phyloP scores from a whole-genome alignment of 805 yeast species.

The Sugiyamaella qingdaonensis region DNA sequence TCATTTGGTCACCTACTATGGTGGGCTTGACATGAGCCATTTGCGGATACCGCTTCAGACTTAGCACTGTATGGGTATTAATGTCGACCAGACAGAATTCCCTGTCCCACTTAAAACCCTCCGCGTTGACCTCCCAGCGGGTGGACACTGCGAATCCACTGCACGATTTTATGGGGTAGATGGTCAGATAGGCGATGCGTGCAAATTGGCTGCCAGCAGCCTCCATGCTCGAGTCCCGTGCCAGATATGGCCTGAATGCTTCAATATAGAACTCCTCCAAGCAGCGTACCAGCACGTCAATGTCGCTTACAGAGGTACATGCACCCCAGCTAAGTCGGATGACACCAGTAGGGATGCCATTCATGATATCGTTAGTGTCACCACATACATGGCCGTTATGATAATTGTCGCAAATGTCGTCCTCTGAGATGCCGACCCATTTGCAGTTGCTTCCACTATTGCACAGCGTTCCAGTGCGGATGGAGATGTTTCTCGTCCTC shows the following conservation, averaged over 20 bases:
- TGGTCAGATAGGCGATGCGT: slow-evolving; percentile 25
- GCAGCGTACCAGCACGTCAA: slow-evolving; percentile 30
- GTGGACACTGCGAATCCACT: slow-evolving; percentile 30
- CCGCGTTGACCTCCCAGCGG: slow-evolving; percentile 30
- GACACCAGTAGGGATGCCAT: slow-evolving; percentile 40
- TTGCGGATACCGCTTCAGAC: slow-evolving; percentile 33
- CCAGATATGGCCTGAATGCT: neutral
- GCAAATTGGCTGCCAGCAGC: neutral
- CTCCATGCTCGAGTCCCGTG: neutral
- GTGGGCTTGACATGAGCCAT: slow-evolving; percentile 38
- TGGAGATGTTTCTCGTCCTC: slow-evolving; percentile 30
- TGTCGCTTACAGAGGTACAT: slow-evolving; percentile 33
- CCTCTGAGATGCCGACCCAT: slow-evolving; percentile 28
- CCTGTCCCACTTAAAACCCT: slow-evolving; percentile 41
- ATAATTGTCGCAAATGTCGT: slow-evolving; percentile 31
- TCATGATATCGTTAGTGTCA: slow-evolving; percentile 38
- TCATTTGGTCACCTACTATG: slow-evolving; percentile 19
- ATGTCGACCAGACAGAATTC: slow-evolving; percentile 36
- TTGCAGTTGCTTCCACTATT: slow-evolving; percentile 39
- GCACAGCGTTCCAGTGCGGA: slow-evolving; percentile 44
- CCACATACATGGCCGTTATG: slow-evolving; percentile 42
- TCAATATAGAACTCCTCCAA: slow-evolving; percentile 29
- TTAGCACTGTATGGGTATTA: slow-evolving; percentile 27
- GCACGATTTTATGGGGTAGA: slow-evolving; percentile 46
- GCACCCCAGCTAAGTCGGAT: slow-evolving; percentile 43